Base-by-base conservation (phyloP, 2,329 filamentous ascomycete species). In the Ascochyta clinopodiicola region DNA sequence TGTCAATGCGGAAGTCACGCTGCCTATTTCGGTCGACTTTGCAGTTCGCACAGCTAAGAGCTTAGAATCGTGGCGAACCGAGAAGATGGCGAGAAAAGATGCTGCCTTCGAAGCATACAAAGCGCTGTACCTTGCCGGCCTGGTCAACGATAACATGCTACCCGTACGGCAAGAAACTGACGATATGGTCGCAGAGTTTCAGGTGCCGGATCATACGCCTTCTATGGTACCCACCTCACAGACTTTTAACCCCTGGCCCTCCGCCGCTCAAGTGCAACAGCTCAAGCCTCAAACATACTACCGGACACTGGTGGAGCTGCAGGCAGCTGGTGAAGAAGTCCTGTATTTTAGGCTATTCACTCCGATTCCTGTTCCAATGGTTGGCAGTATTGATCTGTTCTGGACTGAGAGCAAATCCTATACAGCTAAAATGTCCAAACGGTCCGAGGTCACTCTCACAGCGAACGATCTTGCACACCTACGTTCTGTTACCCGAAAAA, bases 101-200 rank as follows among this genome's bases (percentile, higher is more conserved):
- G 91, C 89, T 1, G 89, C 91, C 0, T 95, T 96, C 58, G 85
- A 91, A 67, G 90, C 92, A 1, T 96, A 93, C 68, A 76, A 84
- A 21, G 80, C 80, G 5, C 79, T 98, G 0, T 87, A 94, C 68
- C 64, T 84, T 7, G 88, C 84, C 24, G 88, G 89, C 0, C 78
- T 97, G 5, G 75, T 98, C 1, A 92, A 91, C 58, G 85, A 96
- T 13, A 82, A 96, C 64, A 76, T 97, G 0, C 79, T 96, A 36
- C 94, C 94, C 76, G 8, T 77, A 82, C 53, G 66, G 51, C 61
- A 60, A 43, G 67, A 71, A 25, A 43, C 45, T 6, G 55, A 66
- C n/a, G 56, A 60, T 19, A 24, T 63, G 9, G 57, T 37, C 22
- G 39, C 56, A n/a, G 61, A 72, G n/a, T 64, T 66, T 17, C 57